phyloP scores from a whole-genome alignment of 495 filamentous ascomycete genomes.

The Podospora didyma region DNA sequence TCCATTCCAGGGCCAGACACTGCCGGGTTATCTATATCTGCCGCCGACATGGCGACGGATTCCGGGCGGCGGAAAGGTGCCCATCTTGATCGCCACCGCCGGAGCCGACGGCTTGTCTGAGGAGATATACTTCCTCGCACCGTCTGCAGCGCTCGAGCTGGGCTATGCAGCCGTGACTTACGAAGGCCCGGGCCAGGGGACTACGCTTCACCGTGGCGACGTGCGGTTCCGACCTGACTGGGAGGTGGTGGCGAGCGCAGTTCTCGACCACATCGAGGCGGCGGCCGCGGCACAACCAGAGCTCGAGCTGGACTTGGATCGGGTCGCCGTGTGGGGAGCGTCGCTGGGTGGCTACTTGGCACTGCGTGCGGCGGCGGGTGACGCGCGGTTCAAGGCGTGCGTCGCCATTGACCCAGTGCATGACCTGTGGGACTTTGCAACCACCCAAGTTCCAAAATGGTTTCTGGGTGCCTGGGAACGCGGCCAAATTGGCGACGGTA shows the following conservation, averaged over 20 bases:
- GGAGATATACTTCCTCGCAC: slow-evolving; percentile 40
- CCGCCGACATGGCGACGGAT: slow-evolving; percentile 19
- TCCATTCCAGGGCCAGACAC: slow-evolving; percentile 31
- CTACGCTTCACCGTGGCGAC: slow-evolving; percentile 25
- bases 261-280: slow-evolving; percentile 29
- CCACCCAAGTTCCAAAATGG: slow-evolving; percentile 23
- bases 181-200: slow-evolving; percentile 51
- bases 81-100: slow-evolving; percentile 36
- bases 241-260: slow-evolving; percentile 23
- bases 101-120: slow-evolving; percentile 45
- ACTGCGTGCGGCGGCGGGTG: slow-evolving; percentile 33
- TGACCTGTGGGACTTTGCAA: slow-evolving; percentile 31
- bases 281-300: slow-evolving; percentile 20
- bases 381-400: slow-evolving; percentile 44
- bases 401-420: slow-evolving; percentile 40
- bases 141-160: slow-evolving; percentile 13
- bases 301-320: slow-evolving; percentile 36
- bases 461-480: slow-evolving; percentile 23
- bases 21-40: slow-evolving; percentile 43
- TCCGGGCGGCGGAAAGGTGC: slow-evolving; percentile 25
- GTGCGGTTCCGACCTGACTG: slow-evolving; percentile 34
- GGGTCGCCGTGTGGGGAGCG: slow-evolving; percentile 37
- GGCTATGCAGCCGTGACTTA: slow-evolving; percentile 48
- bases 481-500: slow-evolving; percentile 30
- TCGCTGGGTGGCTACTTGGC: slow-evolving; percentile 45